These are phyloP conservation scores for Fusarium scirpi DNA, from an alignment of 2,329 filamentous ascomycete genomes.

Conservation along the genomic window DNA sequence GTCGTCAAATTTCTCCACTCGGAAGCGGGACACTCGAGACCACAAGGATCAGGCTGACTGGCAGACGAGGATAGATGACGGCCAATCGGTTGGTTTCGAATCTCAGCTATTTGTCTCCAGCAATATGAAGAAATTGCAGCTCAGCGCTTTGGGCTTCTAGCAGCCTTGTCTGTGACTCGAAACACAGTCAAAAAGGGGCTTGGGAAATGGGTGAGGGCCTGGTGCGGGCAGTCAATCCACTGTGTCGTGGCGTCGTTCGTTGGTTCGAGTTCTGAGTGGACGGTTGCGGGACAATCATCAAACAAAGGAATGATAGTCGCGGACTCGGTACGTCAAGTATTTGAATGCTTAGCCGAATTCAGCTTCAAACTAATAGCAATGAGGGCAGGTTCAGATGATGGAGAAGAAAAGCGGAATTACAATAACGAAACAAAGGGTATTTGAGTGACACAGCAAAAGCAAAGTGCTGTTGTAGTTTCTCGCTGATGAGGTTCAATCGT, in stretches of 20 bases:
- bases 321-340: slow-evolving; percentile 23
- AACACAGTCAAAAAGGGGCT: slow-evolving; percentile 32
- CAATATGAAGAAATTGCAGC: slow-evolving; percentile 16
- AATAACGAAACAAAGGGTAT: slow-evolving; percentile 2
- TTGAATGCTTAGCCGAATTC: neutral
- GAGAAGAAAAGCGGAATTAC: slow-evolving; percentile 6
- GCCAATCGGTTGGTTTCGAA: slow-evolving; percentile 17
- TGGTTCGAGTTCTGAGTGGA: slow-evolving; percentile 38
- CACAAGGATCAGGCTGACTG: slow-evolving; percentile 36
- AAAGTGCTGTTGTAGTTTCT: slow-evolving; percentile 22
- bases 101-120: neutral
- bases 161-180: slow-evolving; percentile 15
- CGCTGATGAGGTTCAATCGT: slow-evolving; percentile 19
- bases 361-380: neutral
- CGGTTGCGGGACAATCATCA: slow-evolving; percentile 36
- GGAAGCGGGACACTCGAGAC: slow-evolving; percentile 33
- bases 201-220: slow-evolving; percentile 24
- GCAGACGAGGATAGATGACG: slow-evolving; percentile 27
- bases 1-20: slow-evolving; percentile 46
- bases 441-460: slow-evolving; percentile 13
- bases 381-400: neutral
- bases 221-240: slow-evolving; percentile 35
- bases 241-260: slow-evolving; percentile 34
- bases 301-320: slow-evolving; percentile 34
- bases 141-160: neutral